Conservation (phyloP, 352 stramenopile genomes). For the Phytopythium sindhum region DNA sequence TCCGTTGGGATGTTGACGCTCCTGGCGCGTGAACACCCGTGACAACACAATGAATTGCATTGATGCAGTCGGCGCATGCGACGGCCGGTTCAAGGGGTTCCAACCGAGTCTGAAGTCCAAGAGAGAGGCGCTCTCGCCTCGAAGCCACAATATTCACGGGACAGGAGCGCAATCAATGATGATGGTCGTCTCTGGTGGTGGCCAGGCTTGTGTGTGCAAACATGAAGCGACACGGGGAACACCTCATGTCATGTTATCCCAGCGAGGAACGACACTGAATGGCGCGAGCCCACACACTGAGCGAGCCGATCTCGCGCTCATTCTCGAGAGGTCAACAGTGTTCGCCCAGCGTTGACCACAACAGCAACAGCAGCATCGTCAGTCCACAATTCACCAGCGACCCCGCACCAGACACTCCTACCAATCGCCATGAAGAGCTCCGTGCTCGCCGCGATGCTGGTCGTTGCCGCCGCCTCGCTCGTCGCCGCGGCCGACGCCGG, state of each 20-base stretch:
- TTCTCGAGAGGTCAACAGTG: too few relatives aligned
- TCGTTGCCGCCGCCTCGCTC: neutral
- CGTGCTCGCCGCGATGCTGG: neutral
- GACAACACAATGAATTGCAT: neutral
- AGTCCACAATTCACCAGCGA: neutral
- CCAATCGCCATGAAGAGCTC: constrained; percentile 5
- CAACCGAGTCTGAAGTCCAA: neutral
- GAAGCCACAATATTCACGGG: neutral
- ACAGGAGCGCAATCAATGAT: neutral
- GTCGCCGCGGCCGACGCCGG: neutral
- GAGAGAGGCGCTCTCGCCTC: neutral
- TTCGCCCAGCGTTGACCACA: too few relatives aligned
- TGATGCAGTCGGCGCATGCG: neutral
- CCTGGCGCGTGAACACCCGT: neutral
- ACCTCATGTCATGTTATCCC: too few relatives aligned
- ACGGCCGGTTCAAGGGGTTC: neutral
- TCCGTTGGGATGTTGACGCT: neutral
- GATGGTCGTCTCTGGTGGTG: too few relatives aligned
- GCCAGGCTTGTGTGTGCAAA: too few relatives aligned
- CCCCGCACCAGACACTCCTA: neutral
- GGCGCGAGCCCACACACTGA: too few relatives aligned
- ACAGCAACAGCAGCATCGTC: neutral
- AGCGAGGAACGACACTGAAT: too few relatives aligned
- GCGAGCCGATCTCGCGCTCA: too few relatives aligned
- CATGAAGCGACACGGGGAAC: too few relatives aligned